Evolutionary conservation across 202 grass and related monocot species (phyloP), one percentile per base, ranked within the genome.

Genomic region (Carex sylvatica): DNA sequence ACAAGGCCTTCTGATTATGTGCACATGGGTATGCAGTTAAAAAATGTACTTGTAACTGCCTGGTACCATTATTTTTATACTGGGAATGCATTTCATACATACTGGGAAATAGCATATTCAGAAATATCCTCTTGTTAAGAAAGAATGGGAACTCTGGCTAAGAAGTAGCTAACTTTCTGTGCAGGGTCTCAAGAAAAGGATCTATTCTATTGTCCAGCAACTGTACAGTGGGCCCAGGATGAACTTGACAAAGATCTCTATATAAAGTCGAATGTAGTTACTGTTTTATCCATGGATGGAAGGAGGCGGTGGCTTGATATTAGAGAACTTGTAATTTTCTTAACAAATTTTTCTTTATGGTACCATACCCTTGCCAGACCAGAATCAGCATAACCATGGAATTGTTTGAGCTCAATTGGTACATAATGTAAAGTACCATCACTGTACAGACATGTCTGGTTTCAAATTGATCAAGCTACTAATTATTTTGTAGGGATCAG

Each of bases 251-350:
- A 87, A 87, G 96, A 98, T 85, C 78, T 98, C 24, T 91, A 93
- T 81, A 90, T 98, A 78, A 82, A 90, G 58, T 98, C 89, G 76
- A 98, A 89, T 80, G 85, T 78, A 47, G 89, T 98, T 83, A 93
- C 92, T 28, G 85, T 98, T 89, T 70, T 95, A 90, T 91, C 96
- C 8, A 95, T 98, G 92, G 96, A 98, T 93, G 96, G 96, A 77
- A 89, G 91, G 46, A 91, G 96, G 65, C 92, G 96, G 62, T 98
- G 96, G 96, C 83, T 98, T 76, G 96, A 98, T 87, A 93, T 98
- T 83, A 90, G 88, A 84, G 91, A 90, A 73, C 80, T 95, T 90
- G 96, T 98, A 93, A 84, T 84, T 87, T 83, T 47, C 38, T 70
- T 69, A 31, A 88, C 38, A 66, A 44, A 10, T 68, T 65, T 60